Evolutionary conservation across 2,329 filamentous ascomycete genomes (phyloP), one percentile per base, ranked within the genome.

Genomic region (Madurella fahalii): DNA sequence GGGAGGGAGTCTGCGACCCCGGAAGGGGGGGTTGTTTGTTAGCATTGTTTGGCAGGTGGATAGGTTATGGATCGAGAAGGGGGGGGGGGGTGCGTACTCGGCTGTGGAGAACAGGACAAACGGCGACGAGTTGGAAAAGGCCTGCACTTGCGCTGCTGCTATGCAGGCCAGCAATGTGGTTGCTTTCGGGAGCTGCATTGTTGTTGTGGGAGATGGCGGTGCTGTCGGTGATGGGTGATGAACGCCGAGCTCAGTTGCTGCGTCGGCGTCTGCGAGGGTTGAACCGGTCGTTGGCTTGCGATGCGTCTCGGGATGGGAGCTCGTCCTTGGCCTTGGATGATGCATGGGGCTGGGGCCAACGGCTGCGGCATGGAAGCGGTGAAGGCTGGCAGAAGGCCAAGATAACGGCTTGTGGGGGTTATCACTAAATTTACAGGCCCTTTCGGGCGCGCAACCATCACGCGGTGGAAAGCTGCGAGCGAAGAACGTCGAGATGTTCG

Each of bases 81-180:
- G 32, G 42, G 31, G 40, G 46, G 32, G 42, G 47, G 42, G 58
- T 51, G 67, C 86, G 66, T 85, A 96, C 92, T 85, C 77, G 59
- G 87, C 81, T 44, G 87, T 93, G 32, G 93, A 96, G 70, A 95
- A 86, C 62, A 96, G 75, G 68, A 96, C 81, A 72, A 96, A 94
- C 16, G 94, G 93, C 52, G 90, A 92, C 2, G 92, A 90, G 72
- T 96, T 87, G 59, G 83, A 84, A 70, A 96, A 94, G 25, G 90
- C 92, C 58, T 83, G 75, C 51, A 55, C 62, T 42, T 53, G 49
- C 43, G 79, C 84, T 20, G 78, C 84, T 20, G 78, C 77, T 57
- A 81, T 78, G 62, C 81, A 77, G 64, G 78, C 78, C 66, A 82
- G 71, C 48, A 81, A 67, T 62, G 77, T 70, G 57, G 76, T 71